Evolutionary conservation across 257 asterid species (phyloP).

Genomic region (Salvia miltiorrhiza): DNA sequence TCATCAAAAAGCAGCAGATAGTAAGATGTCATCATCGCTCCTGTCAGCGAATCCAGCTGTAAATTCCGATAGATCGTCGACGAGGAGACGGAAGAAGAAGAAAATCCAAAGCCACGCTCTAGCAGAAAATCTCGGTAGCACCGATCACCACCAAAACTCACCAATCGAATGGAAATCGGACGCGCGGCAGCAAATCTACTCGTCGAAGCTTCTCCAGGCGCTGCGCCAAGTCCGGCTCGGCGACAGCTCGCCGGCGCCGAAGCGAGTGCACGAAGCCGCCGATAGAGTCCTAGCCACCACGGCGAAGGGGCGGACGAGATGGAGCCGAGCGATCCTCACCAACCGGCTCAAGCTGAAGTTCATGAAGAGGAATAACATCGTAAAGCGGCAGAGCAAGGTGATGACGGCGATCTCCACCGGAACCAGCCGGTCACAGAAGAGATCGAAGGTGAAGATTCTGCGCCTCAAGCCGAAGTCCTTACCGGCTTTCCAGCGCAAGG

Average conservation of each 20-base stretch:
- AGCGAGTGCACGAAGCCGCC: conserved; percentile 80
- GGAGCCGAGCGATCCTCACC: conserved; percentile 94
- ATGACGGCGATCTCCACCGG: conserved; percentile 36
- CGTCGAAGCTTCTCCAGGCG: conserved; percentile 83
- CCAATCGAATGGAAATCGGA: conserved; percentile 76
- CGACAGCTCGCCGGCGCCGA: conserved; percentile 40
- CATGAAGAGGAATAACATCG: conserved; percentile 57
- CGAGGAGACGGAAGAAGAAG: conserved; percentile 51
- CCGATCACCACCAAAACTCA: conserved; percentile 16
- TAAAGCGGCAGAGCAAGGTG: conserved; percentile 43
- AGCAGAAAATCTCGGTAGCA: not conserved
- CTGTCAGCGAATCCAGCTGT: conserved; percentile 37
- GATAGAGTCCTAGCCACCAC: conserved; percentile 69
- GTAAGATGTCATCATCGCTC: conserved; percentile 36
- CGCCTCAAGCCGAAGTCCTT: conserved; percentile 55
- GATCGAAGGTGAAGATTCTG: conserved; percentile 49
- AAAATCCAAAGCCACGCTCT: conserved; percentile 29
- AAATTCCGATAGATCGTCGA: conserved; percentile 42
- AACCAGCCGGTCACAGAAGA: conserved; percentile 45
- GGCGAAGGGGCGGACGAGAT: conserved; percentile 77
- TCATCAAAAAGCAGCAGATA: not conserved
- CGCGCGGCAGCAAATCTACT: conserved; percentile 74
- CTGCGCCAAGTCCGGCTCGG: conserved; percentile 62
- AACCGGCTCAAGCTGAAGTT: conserved; percentile 73
- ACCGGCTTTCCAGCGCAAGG: conserved; percentile 79